Evolutionary conservation across 2,329 filamentous ascomycete species (phyloP).

Genomic region (Aspergillus sp.): DNA sequence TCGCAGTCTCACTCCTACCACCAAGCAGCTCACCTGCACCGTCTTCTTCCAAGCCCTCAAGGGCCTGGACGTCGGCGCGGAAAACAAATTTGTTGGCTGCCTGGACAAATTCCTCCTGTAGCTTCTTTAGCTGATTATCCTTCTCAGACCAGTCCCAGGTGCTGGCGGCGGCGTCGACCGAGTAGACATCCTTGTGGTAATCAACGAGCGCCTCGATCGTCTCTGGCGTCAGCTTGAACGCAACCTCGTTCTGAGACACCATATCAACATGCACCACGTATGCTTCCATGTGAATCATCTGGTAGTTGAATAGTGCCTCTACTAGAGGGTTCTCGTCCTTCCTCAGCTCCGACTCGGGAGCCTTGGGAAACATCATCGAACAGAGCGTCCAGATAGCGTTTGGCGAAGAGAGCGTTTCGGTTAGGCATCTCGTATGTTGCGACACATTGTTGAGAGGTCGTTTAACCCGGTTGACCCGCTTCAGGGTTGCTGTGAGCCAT

Average conservation of each 20-base stretch:
- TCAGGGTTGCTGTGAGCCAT: conserved; percentile 95
- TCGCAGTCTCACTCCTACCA: conserved; percentile 91
- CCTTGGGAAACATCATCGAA: conserved; percentile 90
- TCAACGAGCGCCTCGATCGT: conserved; percentile 92
- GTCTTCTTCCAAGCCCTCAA: conserved; percentile 96
- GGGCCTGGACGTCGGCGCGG: conserved; percentile 81
- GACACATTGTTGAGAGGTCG: conserved; percentile 95
- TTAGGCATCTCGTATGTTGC: conserved; percentile 93
- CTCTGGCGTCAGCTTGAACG: conserved; percentile 94
- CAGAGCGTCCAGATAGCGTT: conserved; percentile 95
- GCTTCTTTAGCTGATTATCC: conserved; percentile 92
- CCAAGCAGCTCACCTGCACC: conserved; percentile 90
- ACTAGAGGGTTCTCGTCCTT: conserved; percentile 80
- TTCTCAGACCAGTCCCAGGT: conserved; percentile 97
- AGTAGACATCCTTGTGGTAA: conserved; percentile 96
- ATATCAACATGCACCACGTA: conserved; percentile 99
- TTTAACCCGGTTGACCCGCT: conserved; percentile 96
- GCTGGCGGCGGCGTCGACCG: conserved; percentile 82
- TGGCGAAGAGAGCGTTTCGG: conserved; percentile 85
- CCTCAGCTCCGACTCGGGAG: conserved; percentile 80
- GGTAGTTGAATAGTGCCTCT: conserved; percentile 89
- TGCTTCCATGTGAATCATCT: conserved; percentile 90
- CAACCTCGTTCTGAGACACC: conserved; percentile 96
- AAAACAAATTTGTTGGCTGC: conserved; percentile 97
- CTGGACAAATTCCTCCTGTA: conserved; percentile 95